A percentile compares a stretch with the other conserved stretches of the same genome.
Evolutionary conservation across 106 monocot species (phyloP).

Genomic region (Hemerocallis citrina): DNA sequence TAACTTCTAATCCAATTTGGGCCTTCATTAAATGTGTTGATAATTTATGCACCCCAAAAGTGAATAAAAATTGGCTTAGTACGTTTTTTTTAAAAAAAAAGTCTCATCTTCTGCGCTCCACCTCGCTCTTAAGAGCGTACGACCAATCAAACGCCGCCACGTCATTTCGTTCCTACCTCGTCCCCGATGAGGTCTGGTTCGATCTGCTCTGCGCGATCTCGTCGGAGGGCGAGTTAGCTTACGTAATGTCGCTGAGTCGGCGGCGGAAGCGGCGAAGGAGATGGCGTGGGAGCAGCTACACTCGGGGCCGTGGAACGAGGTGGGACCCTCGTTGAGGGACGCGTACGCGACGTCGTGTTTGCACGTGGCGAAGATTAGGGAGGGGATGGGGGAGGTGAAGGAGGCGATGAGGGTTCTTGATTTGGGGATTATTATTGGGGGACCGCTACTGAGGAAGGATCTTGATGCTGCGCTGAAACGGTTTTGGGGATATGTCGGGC

Average conservation of each 20-base stretch:
- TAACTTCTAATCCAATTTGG: too few species aligned
- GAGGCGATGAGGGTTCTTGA: conserved; percentile 23
- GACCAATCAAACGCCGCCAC: background rate
- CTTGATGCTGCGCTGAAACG: conserved; percentile 5
- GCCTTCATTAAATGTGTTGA: too few species aligned
- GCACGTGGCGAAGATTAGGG: conserved; percentile 8
- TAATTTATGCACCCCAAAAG: too few species aligned
- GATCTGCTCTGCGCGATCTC: conserved; percentile 15
- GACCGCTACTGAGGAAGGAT: conserved; percentile 9
- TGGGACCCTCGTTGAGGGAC: conserved; percentile 17
- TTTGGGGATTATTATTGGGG: conserved; percentile 25
- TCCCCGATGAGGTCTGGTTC: conserved; percentile 1
- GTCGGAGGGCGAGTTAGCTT: conserved; percentile 18
- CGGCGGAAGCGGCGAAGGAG: conserved; percentile 27
- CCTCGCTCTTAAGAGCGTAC: too few species aligned
- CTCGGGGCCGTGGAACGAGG: conserved; percentile 26
- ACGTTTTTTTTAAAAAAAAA: too few species aligned
- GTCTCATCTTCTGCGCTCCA: too few species aligned
- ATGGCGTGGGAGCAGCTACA: conserved; percentile 32
- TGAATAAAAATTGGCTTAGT: too few species aligned
- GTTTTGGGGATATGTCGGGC: background rate
- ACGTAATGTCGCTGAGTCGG: conserved; percentile 13
- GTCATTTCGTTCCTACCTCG: background rate
- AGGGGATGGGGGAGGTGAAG: conserved; percentile 1
- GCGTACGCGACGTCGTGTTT: conserved; percentile 21